Conservation (phyloP, 805 yeast genomes). For the Saccharomycopsis babjevae region DNA sequence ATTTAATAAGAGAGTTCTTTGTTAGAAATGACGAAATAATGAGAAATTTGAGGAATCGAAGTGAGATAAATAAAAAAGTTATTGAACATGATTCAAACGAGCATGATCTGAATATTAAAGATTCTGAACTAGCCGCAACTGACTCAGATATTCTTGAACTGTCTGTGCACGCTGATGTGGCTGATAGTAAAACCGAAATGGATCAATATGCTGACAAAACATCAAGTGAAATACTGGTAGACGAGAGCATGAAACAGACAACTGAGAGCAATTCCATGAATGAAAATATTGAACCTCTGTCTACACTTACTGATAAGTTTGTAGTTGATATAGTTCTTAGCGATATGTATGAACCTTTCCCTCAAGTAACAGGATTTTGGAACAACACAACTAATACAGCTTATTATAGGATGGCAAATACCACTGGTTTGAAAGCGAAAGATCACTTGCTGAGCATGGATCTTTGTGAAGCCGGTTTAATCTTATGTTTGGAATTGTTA, state of each 20-base stretch:
- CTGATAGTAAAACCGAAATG: neutral
- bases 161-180: neutral
- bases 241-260: neutral
- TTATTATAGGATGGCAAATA: constrained; percentile 85
- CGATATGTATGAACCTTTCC: constrained; percentile 72
- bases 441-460: constrained; percentile 78
- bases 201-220: no score
- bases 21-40: constrained; percentile 17
- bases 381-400: constrained; percentile 66
- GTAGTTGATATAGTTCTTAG: constrained; percentile 57
- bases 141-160: neutral
- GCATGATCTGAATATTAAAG: no score
- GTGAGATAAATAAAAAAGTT: neutral
- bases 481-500: constrained; percentile 62
- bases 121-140: neutral
- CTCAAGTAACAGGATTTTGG: constrained; percentile 42
- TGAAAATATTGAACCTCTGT: neutral
- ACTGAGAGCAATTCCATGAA: neutral
- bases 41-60: constrained; percentile 2
- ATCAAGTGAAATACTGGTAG: neutral
- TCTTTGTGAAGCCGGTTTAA: constrained; percentile 75
- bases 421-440: constrained; percentile 68
- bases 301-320: neutral
- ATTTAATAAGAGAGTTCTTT: constrained; percentile 42
- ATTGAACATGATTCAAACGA: neutral